phyloP scores from a whole-genome alignment of 768 basidiomycete species.

The Boletus pseudopeckii region DNA sequence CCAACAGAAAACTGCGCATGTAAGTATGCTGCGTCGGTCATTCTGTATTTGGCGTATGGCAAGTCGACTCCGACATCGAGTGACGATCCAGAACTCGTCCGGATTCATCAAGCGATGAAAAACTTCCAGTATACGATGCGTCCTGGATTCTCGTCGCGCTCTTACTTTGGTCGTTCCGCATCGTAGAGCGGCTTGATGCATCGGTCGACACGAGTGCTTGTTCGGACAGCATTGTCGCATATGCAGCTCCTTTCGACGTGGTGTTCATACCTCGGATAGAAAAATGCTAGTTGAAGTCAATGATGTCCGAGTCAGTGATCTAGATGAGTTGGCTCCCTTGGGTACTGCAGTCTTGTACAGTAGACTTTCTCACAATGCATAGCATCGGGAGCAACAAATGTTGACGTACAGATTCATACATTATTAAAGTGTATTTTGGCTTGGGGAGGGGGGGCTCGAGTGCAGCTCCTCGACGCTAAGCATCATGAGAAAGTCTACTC shows the following conservation, averaged over 20 bases:
- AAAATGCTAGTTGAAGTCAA: conserved; percentile 3
- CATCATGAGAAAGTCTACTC: too few relatives aligned
- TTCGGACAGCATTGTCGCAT: conserved; percentile 52
- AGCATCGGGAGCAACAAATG: too few relatives aligned
- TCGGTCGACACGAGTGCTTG: conserved; percentile 57
- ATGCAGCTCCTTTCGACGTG: conserved; percentile 55
- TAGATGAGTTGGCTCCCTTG: neutral
- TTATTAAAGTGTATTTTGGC: too few relatives aligned
- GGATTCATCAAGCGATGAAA: conserved; percentile 12
- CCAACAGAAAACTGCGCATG: conserved; percentile 10
- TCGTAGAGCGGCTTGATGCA: conserved; percentile 42
- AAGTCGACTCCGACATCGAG: conserved; percentile 22
- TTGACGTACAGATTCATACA: too few relatives aligned
- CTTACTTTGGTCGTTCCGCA: conserved; percentile 58
- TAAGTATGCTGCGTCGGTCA: conserved; percentile 23
- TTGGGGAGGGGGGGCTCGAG: too few relatives aligned
- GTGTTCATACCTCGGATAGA: conserved; percentile 46
- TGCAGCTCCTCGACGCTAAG: too few relatives aligned
- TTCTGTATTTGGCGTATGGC: conserved; percentile 25
- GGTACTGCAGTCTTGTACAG: neutral
- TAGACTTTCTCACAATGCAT: too few relatives aligned
- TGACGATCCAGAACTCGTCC: conserved; percentile 21
- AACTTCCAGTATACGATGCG: conserved; percentile 27
- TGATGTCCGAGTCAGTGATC: conserved; percentile 2
- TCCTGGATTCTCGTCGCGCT: conserved; percentile 44